Evolutionary conservation across 2,329 filamentous ascomycete species (phyloP).

Genomic region (Sclerotinia subarctica): DNA sequence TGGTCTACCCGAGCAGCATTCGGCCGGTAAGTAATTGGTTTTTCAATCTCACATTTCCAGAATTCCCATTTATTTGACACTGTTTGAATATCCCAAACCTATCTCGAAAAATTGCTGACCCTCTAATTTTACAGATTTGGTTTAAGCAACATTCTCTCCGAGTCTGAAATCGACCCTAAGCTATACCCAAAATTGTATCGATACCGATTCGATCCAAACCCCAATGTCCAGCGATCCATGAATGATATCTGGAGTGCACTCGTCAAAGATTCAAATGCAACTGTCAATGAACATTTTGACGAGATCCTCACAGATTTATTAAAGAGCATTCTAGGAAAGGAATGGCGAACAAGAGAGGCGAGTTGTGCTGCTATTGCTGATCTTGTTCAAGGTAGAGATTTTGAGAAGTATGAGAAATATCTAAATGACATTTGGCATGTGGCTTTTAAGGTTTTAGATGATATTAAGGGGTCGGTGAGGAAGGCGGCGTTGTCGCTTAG

Average conservation of each 20-base stretch:
- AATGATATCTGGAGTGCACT: conserved; percentile 95
- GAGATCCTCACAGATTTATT: conserved; percentile 85
- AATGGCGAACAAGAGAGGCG: conserved; percentile 91
- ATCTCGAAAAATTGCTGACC: background rate
- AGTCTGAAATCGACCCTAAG: conserved; percentile 84
- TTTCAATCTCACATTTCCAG: background rate
- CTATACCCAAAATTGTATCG: conserved; percentile 93
- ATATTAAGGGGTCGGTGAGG: conserved; percentile 90
- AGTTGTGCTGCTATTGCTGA: conserved; percentile 88
- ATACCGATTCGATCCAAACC: conserved; percentile 92
- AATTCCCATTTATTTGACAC: background rate
- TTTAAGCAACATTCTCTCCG: conserved; percentile 84
- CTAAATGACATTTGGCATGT: conserved; percentile 81
- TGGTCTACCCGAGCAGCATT: conserved; percentile 98
- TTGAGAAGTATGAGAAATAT: conserved; percentile 76
- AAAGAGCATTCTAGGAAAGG: conserved; percentile 79
- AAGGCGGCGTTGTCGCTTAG: conserved; percentile 70
- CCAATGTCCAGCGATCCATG: conserved; percentile 92
- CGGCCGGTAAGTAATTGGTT: conserved; percentile 51
- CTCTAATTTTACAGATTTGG: conserved; percentile 56
- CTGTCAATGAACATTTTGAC: conserved; percentile 79
- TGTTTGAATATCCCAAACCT: background rate
- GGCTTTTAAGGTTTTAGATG: conserved; percentile 88
- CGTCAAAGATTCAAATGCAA: conserved; percentile 80
- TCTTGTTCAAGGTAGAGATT: conserved; percentile 75